phyloP scores from a whole-genome alignment of 1,284 basidiomycete species.

The Cryptococcus amylolentus region DNA sequence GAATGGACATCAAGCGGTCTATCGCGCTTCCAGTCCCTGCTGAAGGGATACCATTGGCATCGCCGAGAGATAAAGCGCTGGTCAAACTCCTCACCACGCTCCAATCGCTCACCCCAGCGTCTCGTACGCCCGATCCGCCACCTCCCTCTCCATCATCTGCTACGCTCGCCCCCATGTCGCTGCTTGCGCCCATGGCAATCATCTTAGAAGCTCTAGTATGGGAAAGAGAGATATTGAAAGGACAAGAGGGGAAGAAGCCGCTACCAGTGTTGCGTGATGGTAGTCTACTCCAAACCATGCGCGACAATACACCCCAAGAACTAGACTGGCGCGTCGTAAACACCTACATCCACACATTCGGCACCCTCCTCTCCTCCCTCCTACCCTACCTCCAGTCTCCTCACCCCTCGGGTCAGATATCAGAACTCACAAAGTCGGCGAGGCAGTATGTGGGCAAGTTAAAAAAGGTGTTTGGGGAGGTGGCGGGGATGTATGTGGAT shows the following conservation, averaged over 20 bases:
- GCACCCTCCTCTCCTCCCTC: slow-evolving; percentile 14
- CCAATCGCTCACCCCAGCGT: slow-evolving; percentile 17
- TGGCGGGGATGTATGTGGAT: slow-evolving; percentile 33
- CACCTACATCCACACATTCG: slow-evolving; percentile 23
- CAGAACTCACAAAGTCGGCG: slow-evolving; percentile 20
- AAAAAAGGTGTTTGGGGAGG: slow-evolving; percentile 39
- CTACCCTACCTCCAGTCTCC: slow-evolving; percentile 16
- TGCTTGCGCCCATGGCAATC: slow-evolving; percentile 28
- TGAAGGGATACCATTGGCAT: slow-evolving; percentile 5
- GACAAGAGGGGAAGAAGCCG: background rate
- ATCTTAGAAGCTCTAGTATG: slow-evolving; percentile 32
- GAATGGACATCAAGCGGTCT: background rate
- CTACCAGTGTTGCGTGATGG: slow-evolving; percentile 21
- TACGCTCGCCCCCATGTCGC: slow-evolving; percentile 17
- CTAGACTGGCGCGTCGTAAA: slow-evolving; percentile 28
- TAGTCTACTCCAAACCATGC: slow-evolving; percentile 7
- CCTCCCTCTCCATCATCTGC: slow-evolving; percentile 10
- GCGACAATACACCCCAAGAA: background rate
- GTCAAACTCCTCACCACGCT: slow-evolving; percentile 14
- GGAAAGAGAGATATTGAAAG: slow-evolving; percentile 22
- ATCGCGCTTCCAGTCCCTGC: slow-evolving; percentile 1
- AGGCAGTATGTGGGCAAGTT: slow-evolving; percentile 32
- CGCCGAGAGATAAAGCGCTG: background rate
- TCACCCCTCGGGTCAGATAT: background rate
- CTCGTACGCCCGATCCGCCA: slow-evolving; percentile 6